These are phyloP conservation scores for Alternaria panax DNA, from an alignment of 2,329 filamentous ascomycete species.

Conservation along the genomic window DNA sequence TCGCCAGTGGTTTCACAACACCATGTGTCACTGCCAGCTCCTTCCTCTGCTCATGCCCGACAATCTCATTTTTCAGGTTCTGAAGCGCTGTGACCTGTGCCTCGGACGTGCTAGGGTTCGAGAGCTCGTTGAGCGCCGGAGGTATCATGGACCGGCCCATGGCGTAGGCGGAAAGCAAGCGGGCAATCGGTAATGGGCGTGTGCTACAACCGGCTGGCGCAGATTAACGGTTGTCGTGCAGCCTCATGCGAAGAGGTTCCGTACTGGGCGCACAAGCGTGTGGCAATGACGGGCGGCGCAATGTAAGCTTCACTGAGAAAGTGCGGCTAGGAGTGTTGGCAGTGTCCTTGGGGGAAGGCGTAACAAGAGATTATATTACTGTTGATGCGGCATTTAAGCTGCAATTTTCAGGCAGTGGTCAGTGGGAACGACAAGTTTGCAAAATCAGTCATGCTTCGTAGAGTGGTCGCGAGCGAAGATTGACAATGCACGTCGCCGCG, in stretches of 20 bases:
- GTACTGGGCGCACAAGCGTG: conserved; percentile 9
- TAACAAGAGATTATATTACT: conserved; percentile 13
- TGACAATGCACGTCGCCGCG: conserved; percentile 11
- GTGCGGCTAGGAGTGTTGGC: conserved; percentile 1
- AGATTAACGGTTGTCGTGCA: conserved; percentile 14
- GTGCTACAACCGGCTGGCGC: conserved; percentile 19
- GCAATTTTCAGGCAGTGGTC: background rate
- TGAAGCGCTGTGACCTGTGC: conserved; percentile 67
- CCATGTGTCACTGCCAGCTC: conserved; percentile 77
- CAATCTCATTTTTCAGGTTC: conserved; percentile 84
- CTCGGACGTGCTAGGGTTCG: conserved; percentile 46
- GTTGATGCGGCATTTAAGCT: conserved; percentile 6
- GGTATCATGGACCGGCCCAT: conserved; percentile 50
- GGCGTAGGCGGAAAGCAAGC: conserved; percentile 8
- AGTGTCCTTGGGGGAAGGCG: conserved; percentile 25
- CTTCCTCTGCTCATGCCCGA: conserved; percentile 88
- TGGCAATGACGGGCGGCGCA: conserved; percentile 11
- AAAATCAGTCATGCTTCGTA: background rate
- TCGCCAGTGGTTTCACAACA: conserved; percentile 68
- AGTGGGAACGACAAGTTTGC: background rate
- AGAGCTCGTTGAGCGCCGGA: conserved; percentile 49
- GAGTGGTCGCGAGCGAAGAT: conserved; percentile 6
- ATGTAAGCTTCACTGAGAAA: conserved; percentile 5
- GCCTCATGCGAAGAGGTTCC: conserved; percentile 6
- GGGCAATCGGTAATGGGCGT: conserved; percentile 12